Base-by-base conservation (phyloP, 2,329 filamentous ascomycete species). In the Ophiognomonia clavigignenti-juglandacearum region DNA sequence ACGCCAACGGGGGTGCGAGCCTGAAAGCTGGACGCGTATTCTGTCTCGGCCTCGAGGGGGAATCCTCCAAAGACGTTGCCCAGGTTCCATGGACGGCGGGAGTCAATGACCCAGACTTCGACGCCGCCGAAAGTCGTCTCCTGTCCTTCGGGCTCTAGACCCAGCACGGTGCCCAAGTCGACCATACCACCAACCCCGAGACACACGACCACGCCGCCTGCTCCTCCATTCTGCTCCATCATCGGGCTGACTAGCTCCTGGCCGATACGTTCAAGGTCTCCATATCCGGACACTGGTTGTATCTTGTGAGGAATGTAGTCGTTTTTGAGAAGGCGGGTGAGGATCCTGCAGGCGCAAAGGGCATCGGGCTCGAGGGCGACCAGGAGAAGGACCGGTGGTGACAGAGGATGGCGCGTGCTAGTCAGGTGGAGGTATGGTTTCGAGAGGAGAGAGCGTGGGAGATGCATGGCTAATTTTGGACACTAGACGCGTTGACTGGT, bases 231-330 rank as follows among this genome's bases (percentile, higher is more conserved):
- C 24, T 82, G 82, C 60, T 86, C 83, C 74, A 89, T 91, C 88
- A 96, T 90, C 10, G 90, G 90, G 45, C 75, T 77, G 34, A 96
- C 86, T 37, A 95, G 75, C 55, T 91, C 83, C 60, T 80, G 78
- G 38, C 91, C 91, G 19, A 85, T 85, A 57, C 82, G 83, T 61
- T 88, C 78, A 39, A 98, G 80, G 64, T 97, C 93, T 55, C 82
- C 84, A 80, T 96, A 97, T 46, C 93, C 93, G 18, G 88, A 82
- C 45, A 98, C 85, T 1, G 93, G 93, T 60, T 96, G 88, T 61
- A 97, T 96, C 69, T 96, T 97, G 72, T 97, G 92, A 13, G 86
- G 88, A 57, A 98, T 95, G 63, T 95, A 97, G 73, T 98, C 93
- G 74, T 92, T 86, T 69, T 95, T 96, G 51, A 98, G 76, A n/a